phyloP scores from a whole-genome alignment of 768 basidiomycete genomes.

The Rhizopogon sp. region DNA sequence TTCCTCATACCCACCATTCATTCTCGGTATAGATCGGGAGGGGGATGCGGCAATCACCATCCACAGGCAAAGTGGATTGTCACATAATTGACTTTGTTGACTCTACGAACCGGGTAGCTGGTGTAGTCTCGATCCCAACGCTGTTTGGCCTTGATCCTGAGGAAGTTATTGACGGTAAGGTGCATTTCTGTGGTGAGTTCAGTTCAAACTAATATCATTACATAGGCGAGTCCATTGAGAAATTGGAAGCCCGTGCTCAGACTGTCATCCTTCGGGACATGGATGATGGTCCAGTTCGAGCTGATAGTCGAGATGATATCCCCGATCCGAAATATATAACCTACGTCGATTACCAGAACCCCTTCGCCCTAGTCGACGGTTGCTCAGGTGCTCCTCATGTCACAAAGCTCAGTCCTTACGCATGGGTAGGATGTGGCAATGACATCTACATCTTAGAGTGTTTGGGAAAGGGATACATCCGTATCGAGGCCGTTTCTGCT shows the following conservation, averaged over 20 bases:
- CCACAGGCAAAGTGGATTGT: slow-evolving; percentile 79
- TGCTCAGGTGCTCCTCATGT: slow-evolving; percentile 54
- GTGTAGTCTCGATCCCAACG: slow-evolving; percentile 75
- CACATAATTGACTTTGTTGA: slow-evolving; percentile 91
- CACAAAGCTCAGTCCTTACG: slow-evolving; percentile 45
- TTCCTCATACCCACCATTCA: not conserved
- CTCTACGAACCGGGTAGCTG: slow-evolving; percentile 57
- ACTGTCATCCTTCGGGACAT: slow-evolving; percentile 7
- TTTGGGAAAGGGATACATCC: slow-evolving; percentile 63
- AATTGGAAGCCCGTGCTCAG: slow-evolving; percentile 39
- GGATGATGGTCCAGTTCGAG: not conserved
- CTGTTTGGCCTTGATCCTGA: slow-evolving; percentile 82
- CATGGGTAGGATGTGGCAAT: slow-evolving; percentile 80
- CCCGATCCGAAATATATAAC: slow-evolving; percentile 60
- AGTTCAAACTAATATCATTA: not conserved
- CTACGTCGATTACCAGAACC: slow-evolving; percentile 74
- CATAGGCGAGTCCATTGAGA: slow-evolving; percentile 48
- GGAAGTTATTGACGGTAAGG: slow-evolving; percentile 54
- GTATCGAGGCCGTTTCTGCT: slow-evolving; percentile 44
- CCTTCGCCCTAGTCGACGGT: slow-evolving; percentile 52
- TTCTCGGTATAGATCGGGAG: slow-evolving; percentile 68
- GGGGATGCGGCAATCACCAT: slow-evolving; percentile 82
- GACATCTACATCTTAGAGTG: slow-evolving; percentile 72
- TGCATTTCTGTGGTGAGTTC: not conserved
- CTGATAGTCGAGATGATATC: slow-evolving; percentile 29